Base-by-base conservation (phyloP, 805 yeast species). In the Schizosaccharomyces cryophilus region DNA sequence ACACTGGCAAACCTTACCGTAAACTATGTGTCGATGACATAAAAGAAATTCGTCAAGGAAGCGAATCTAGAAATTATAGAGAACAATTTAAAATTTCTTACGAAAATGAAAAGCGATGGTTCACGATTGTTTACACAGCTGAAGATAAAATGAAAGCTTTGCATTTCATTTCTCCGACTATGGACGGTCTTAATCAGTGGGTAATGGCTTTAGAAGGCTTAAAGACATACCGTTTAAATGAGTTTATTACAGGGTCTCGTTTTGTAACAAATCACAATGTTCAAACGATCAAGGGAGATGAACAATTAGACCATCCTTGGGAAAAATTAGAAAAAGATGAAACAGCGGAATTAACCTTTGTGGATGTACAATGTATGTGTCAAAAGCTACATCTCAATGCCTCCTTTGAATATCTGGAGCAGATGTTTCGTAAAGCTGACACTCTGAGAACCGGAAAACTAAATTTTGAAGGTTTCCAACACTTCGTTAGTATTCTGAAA, bases 61-160 rank as follows among this genome's bases (percentile, higher is more conserved):
- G 77, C 24, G 86, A 84, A 66, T 96, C 96, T 1, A 77, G 78
- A 42, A 86, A 87, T 65, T 90, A 88, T 68, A 73, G 95, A 63
- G 95, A 89, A 67, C 95, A 88, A 69, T 79, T 86, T 65, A 82
- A 84, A 45, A 78, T 87, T 0, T 78, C 88, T 1, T 73, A 80
- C 42, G 87, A 83, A 60, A 78, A 77, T 61, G 80, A 81, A 55
- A 73, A 75, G 13, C 71, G 79, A 7, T 90, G 98, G 98, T 76
- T 87, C 0, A 83, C 95, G 0, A 78, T 90, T 40, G 80, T 87
- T 13, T 90, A 87, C 68, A 78, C 75, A 62, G 74, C 78, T 5
- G 80, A 78, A 61, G 74, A 78, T 60, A 85, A 84, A 68, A 73
- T 87, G 56, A 85, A 87, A 66, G 85, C 89, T 0, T 70, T 93